phyloP scores from a whole-genome alignment of 768 basidiomycete species.

The Leucogyrophana mollusca region DNA sequence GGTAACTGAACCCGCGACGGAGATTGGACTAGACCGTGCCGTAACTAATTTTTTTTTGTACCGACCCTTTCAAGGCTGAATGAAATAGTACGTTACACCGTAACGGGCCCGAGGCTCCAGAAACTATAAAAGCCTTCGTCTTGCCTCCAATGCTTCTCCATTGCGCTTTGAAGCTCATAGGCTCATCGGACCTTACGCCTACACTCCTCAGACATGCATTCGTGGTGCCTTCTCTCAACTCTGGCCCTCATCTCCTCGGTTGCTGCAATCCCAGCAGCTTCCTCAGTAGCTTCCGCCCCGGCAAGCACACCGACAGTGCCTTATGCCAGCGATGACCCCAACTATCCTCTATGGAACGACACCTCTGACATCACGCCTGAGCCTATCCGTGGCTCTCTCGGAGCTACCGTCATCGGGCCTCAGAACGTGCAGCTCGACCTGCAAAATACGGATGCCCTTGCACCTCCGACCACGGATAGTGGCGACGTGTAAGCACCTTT shows the following conservation, averaged over 20 bases:
- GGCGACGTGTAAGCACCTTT: slow-evolving; percentile 41
- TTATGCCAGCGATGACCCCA: slow-evolving; percentile 45
- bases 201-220: slow-evolving; percentile 21
- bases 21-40: neutral
- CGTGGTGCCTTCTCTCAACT: slow-evolving; percentile 27
- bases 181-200: slow-evolving; percentile 4
- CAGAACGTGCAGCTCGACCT: slow-evolving; percentile 53
- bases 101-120: slow-evolving; percentile 6
- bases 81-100: slow-evolving; percentile 2
- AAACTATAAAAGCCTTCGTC: slow-evolving; percentile 21
- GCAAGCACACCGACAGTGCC: slow-evolving; percentile 42
- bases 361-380: slow-evolving; percentile 30
- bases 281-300: slow-evolving; percentile 25
- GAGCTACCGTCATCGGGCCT: slow-evolving; percentile 52
- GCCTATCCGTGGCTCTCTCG: slow-evolving; percentile 44
- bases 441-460: slow-evolving; percentile 56
- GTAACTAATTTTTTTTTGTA: slow-evolving; percentile 4
- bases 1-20: neutral
- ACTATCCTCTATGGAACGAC: slow-evolving; percentile 40
- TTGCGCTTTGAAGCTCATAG: slow-evolving; percentile 19
- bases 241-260: slow-evolving; percentile 18
- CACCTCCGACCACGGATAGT: slow-evolving; percentile 62
- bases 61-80: slow-evolving; percentile 2
- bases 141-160: neutral
- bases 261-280: slow-evolving; percentile 15